Evolutionary conservation across 2,329 filamentous ascomycete genomes (phyloP), one percentile per base, ranked within the genome.

Genomic region (Dendrostoma leiphaemia): DNA sequence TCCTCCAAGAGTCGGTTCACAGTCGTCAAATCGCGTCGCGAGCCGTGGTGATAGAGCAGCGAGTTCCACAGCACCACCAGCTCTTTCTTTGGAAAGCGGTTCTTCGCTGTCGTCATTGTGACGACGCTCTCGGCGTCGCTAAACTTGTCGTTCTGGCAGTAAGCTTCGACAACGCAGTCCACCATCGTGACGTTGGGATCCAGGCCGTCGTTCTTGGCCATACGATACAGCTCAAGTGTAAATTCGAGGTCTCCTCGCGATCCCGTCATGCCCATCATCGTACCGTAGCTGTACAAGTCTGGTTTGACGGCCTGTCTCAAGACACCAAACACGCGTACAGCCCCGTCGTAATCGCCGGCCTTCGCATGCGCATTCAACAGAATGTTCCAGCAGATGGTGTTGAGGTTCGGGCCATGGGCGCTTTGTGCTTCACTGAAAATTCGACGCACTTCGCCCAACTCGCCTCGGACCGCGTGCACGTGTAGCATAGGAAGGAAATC

Each of bases 51-150:
- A 53, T 80, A 77, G 4, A 97, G 74, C 29, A 97, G 71, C 50
- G 83, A 78, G 65, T 97, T 96, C 89, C 90, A 97, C 64, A 91
- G 82, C 29, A 78, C 74, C 2, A 85, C 85, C 21, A 80, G 73
- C 5, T 64, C 59, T n/a, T 69, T 71, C 2, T 78, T 73, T 1
- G 83, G 78, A 17, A 49, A 58, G 3, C 75, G 66, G 1, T 74
- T 71, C 57, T 77, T 74, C 12, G 70, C 69, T 21, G 85, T 73
- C 29, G 84, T 78, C 41, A 80, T 79, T 46, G 80, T 65, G 29
- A 85, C 82, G 46, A 90, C 73, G 35, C 72, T 71, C 66, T 85
- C 79, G 3, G 87, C 86, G 61, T 83, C 75, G 10, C 69, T 61
- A 40, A 79, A 70, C 35, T 74, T 69, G 21, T 79, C 79, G 54